Evolutionary conservation across 1,139 yeast genomes (phyloP).

Genomic region (Pichia norvegensis): DNA sequence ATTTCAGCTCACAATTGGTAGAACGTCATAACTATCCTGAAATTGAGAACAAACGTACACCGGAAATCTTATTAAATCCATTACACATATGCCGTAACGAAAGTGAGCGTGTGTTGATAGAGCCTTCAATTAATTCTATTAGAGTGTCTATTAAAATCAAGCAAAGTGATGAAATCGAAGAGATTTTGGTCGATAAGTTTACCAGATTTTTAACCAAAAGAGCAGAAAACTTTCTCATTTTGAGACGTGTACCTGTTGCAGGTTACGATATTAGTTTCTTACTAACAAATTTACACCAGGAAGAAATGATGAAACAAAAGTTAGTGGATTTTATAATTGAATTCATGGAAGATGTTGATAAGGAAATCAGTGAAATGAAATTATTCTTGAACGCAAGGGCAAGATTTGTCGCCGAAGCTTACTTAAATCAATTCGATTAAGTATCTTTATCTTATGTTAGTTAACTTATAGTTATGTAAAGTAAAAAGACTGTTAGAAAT

Average conservation of each 20-base stretch:
- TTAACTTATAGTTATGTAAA: neutral
- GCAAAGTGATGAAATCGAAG: constrained; percentile 97
- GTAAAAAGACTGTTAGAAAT: neutral
- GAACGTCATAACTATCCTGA: constrained; percentile 98
- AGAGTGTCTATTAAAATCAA: constrained; percentile 87
- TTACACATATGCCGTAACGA: constrained; percentile 90
- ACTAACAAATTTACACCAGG: constrained; percentile 91
- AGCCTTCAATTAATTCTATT: constrained; percentile 85
- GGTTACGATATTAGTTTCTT: constrained; percentile 93
- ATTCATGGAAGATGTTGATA: constrained; percentile 98
- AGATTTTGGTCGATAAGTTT: constrained; percentile 86
- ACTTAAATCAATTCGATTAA: constrained; percentile 67
- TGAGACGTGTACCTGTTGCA: constrained; percentile 83
- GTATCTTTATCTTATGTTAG: neutral
- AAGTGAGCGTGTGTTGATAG: constrained; percentile 85
- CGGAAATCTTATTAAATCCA: constrained; percentile 82
- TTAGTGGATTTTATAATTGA: constrained; percentile 94
- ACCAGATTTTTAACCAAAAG: constrained; percentile 89
- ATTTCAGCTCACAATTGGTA: constrained; percentile 89
- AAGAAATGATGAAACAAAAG: constrained; percentile 90
- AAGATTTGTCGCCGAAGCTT: constrained; percentile 94
- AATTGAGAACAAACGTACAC: constrained; percentile 74
- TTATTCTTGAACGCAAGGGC: constrained; percentile 95
- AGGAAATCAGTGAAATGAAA: constrained; percentile 97
- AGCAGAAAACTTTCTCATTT: constrained; percentile 87